Conservation (phyloP, 345 rosid species). For the Chamaenerion angustifolium region DNA sequence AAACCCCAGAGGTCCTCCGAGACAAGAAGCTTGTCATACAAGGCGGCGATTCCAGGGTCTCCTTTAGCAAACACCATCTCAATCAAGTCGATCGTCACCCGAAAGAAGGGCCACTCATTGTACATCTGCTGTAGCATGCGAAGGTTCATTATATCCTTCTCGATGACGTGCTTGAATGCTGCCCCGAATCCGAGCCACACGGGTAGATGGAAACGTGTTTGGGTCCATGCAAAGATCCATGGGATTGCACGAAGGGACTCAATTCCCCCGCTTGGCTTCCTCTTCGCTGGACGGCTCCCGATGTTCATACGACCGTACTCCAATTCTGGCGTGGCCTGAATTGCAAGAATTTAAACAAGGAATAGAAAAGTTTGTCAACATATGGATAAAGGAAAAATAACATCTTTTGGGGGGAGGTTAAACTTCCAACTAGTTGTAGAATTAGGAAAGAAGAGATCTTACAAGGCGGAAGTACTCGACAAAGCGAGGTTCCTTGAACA, state of each 20-base stretch:
- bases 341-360: constrained; percentile 6
- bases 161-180: constrained; percentile 58
- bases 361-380: constrained; percentile 1
- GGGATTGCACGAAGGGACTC: constrained; percentile 97
- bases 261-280: constrained; percentile 93
- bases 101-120: constrained; percentile 86
- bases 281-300: constrained; percentile 92
- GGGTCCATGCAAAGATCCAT: constrained; percentile 99
- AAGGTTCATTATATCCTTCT: constrained; percentile 64
- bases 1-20: constrained; percentile 65
- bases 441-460: too few relatives aligned
- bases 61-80: constrained; percentile 99
- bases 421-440: too few relatives aligned
- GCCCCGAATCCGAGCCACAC: constrained; percentile 97
- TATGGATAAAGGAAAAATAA: too few relatives aligned
- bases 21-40: constrained; percentile 80
- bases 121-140: constrained; percentile 83
- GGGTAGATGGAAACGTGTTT: constrained; percentile 93
- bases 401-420: too few relatives aligned
- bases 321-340: constrained; percentile 94
- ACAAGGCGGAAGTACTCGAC: constrained; percentile 96
- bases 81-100: constrained; percentile 86
- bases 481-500: constrained; percentile 82
- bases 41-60: constrained; percentile 80
- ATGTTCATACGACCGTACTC: constrained; percentile 98